phyloP scores from a whole-genome alignment of 768 basidiomycete genomes.

The Lactifluus piperatus region DNA sequence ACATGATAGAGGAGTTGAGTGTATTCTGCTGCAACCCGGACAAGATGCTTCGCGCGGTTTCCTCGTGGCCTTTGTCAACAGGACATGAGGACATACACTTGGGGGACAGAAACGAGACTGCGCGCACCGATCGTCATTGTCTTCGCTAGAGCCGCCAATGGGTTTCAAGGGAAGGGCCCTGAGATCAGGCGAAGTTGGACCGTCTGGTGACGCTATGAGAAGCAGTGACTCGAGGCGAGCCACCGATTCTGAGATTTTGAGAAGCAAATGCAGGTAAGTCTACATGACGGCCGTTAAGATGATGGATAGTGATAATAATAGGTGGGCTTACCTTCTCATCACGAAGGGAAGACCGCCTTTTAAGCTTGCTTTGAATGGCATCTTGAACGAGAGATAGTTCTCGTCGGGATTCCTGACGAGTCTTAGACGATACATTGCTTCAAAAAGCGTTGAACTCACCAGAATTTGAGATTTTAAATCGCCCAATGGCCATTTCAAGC shows the following conservation, averaged over 20 bases:
- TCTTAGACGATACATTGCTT: background rate
- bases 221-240: slow-evolving; percentile 82
- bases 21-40: slow-evolving; percentile 84
- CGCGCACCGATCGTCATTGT: slow-evolving; percentile 38
- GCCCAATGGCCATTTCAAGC: slow-evolving; percentile 58
- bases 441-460: slow-evolving; percentile 35
- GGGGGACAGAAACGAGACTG: slow-evolving; percentile 22
- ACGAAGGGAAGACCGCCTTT: slow-evolving; percentile 62
- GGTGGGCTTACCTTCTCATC: slow-evolving; percentile 66
- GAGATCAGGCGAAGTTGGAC: slow-evolving; percentile 29
- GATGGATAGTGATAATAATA: slow-evolving; percentile 2
- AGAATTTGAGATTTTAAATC: slow-evolving; percentile 57
- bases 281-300: slow-evolving; percentile 25
- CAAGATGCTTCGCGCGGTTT: slow-evolving; percentile 69
- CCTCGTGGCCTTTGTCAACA: slow-evolving; percentile 39
- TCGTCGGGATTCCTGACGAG: slow-evolving; percentile 46
- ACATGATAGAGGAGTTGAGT: slow-evolving; percentile 86
- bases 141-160: slow-evolving; percentile 28
- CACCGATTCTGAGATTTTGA: slow-evolving; percentile 90
- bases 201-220: slow-evolving; percentile 49
- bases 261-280: slow-evolving; percentile 77
- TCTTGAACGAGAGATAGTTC: slow-evolving; percentile 61
- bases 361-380: slow-evolving; percentile 70
- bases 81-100: background rate
- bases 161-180: slow-evolving; percentile 27